phyloP scores from a whole-genome alignment of 129 eudicot species.

The Lactuca sativa region DNA sequence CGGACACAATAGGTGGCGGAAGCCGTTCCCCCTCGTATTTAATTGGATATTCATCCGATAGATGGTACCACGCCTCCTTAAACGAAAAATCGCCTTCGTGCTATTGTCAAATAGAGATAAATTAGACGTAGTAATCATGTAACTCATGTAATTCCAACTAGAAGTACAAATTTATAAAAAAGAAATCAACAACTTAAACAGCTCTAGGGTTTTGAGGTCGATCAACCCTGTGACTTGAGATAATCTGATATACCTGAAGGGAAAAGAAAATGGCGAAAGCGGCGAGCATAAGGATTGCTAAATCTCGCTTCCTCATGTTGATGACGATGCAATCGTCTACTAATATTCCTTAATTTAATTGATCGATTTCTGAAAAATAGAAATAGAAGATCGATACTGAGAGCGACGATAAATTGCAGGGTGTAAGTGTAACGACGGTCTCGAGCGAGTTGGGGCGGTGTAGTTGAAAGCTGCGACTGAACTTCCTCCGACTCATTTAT shows the following conservation, averaged over 20 bases:
- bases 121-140: neutral
- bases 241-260: slow-evolving; percentile 53
- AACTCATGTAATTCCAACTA: slow-evolving; percentile 6
- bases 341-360: slow-evolving; percentile 9
- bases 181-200: neutral
- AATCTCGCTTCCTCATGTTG: slow-evolving; percentile 95
- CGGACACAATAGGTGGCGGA: slow-evolving; percentile 92
- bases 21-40: slow-evolving; percentile 91
- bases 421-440: slow-evolving; percentile 17
- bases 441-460: slow-evolving; percentile 24
- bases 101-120: slow-evolving; percentile 30
- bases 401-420: slow-evolving; percentile 2
- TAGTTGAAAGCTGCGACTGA: slow-evolving; percentile 13
- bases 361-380: slow-evolving; percentile 13
- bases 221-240: neutral
- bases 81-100: slow-evolving; percentile 95
- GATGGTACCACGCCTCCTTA: slow-evolving; percentile 92
- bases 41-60: slow-evolving; percentile 85
- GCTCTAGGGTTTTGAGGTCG: slow-evolving; percentile 27
- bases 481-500: slow-evolving; percentile 5
- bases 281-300: slow-evolving; percentile 89
- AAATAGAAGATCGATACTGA: slow-evolving; percentile 15
- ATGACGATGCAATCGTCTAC: slow-evolving; percentile 7
- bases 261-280: slow-evolving; percentile 98
- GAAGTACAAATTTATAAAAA: neutral